A percentile compares a stretch with the other conserved stretches of the same genome.
phyloP scores from a whole-genome alignment of 139 green algal species.

The Yamagishiella unicocca region DNA sequence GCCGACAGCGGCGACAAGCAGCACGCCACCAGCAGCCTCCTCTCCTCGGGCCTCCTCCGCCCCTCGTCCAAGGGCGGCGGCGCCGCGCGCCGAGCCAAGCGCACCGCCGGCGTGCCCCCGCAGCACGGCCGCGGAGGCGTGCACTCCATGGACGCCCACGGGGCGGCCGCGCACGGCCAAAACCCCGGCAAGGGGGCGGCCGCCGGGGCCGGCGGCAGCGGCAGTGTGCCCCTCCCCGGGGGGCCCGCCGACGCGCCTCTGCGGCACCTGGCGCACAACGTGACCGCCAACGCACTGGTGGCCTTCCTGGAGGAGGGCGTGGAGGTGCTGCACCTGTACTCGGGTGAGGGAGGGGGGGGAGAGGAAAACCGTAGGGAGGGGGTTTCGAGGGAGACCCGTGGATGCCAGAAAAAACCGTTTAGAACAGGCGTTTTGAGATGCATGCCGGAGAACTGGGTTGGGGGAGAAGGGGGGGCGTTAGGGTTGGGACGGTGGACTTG shows the following conservation, averaged over 20 bases:
- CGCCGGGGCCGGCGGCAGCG: not conserved
- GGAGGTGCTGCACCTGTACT: slow-evolving; percentile 93
- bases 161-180: not conserved
- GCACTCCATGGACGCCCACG: not conserved
- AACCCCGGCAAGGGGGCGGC: too few species aligned
- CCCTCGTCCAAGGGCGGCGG: not conserved
- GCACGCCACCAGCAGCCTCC: not conserved
- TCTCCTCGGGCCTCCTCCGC: not conserved
- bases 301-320: slow-evolving; percentile 93
- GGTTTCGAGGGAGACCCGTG: too few species aligned
- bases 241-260: not conserved
- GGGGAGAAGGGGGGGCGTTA: not conserved
- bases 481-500: not conserved
- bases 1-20: not conserved
- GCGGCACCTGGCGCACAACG: slow-evolving; percentile 52
- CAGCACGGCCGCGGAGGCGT: slow-evolving; percentile 22
- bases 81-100: not conserved
- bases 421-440: too few species aligned
- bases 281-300: slow-evolving; percentile 90
- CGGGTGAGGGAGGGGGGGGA: slow-evolving; percentile 55
- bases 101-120: not conserved
- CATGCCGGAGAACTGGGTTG: too few species aligned
- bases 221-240: too few species aligned
- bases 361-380: not conserved
- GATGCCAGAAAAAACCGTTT: too few species aligned